Evolutionary conservation across 2,329 filamentous ascomycete species (phyloP), one percentile per base, ranked within the genome.

Genomic region (Cyphellophora attinorum): DNA sequence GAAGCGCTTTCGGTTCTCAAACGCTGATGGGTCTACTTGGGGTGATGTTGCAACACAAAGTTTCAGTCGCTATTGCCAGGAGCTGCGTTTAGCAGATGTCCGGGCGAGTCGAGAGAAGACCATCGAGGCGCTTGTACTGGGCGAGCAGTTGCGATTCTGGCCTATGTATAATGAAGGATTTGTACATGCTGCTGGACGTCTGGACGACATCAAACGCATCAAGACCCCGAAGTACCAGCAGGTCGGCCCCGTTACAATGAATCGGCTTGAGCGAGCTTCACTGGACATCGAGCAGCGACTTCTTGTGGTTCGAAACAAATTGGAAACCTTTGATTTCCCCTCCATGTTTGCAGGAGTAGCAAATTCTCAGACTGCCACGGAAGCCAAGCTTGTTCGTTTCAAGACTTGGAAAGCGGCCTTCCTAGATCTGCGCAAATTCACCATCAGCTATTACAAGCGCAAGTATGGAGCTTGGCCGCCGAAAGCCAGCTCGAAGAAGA

Each of bases 311-410:
- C 80, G 83, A 44, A 62, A 66, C 19, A 79, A 83, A 28, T 65
- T 96, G n/a, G 77, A 83, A 38, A 76, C 85, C 41, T 96, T 96
- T 48, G 85, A 95, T 19, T 95, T 94, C 49, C 86, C 88, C 0
- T 82, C 84, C 1, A 65, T 96, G 4, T 96, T 94, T 53, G 76
- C 85, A 0, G 91, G 91, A 19, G 76, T 86, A 45, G 89, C 85
- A 51, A 86, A 79, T 56, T 93, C 85, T 3, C 88, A 80, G 8
- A 85, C 81, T 1, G 72, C 76, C 14, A 69, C 70, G 1, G 85
- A 93, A 56, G 78, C 84, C 44, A 88, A 79, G 54, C 64, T 76
- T 12, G 74, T 94, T 28, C 77, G 79, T 14, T 96, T 93, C 65
- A 85, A 86, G 56, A 71, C 74, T 17, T 96, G 91, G 89, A 81